These are phyloP conservation scores for Colletotrichum salicis DNA, from an alignment of 2,329 filamentous ascomycete species.

Conservation along the genomic window DNA sequence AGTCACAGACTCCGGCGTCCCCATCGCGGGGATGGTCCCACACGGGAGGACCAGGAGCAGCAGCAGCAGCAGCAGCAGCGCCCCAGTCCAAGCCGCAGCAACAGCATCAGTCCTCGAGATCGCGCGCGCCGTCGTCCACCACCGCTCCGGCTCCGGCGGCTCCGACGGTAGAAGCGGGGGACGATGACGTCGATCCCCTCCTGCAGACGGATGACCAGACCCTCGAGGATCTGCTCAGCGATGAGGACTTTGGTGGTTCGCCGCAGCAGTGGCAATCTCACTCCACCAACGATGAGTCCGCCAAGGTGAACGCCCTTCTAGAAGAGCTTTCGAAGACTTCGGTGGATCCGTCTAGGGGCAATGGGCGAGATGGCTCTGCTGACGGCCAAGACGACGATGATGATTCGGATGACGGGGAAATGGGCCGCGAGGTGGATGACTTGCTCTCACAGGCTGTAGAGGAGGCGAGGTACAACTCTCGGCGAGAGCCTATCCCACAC, in stretches of 20 bases:
- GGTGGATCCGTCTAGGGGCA: background rate
- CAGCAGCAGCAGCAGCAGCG: background rate
- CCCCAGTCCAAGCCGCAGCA: slow-evolving; percentile 16
- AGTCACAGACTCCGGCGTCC: slow-evolving; percentile 14
- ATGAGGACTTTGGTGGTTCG: slow-evolving; percentile 46
- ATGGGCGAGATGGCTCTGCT: background rate
- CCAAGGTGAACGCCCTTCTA: slow-evolving; percentile 48
- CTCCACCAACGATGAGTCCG: slow-evolving; percentile 43
- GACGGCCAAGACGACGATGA: slow-evolving; percentile 43
- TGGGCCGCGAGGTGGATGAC: slow-evolving; percentile 56
- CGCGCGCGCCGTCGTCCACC: slow-evolving; percentile 3
- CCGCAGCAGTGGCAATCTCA: slow-evolving; percentile 42
- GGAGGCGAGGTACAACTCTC: slow-evolving; percentile 52
- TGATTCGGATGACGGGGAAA: slow-evolving; percentile 62
- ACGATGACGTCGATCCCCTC: slow-evolving; percentile 50
- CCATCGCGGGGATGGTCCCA: background rate
- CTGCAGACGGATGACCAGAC: slow-evolving; percentile 62
- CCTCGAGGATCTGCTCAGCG: slow-evolving; percentile 62
- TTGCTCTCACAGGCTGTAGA: slow-evolving; percentile 59
- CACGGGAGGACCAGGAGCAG: background rate
- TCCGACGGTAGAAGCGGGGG: slow-evolving; percentile 9
- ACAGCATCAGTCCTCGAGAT: slow-evolving; percentile 1
- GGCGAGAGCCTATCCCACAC: slow-evolving; percentile 3
- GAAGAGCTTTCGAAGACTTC: slow-evolving; percentile 46
- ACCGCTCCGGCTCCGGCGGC: background rate